Percentiles rank a stretch among this genome's conserved stretches.
Evolutionary conservation across 2,329 filamentous ascomycete species (phyloP).

Genomic region (Westerdykella ornata): DNA sequence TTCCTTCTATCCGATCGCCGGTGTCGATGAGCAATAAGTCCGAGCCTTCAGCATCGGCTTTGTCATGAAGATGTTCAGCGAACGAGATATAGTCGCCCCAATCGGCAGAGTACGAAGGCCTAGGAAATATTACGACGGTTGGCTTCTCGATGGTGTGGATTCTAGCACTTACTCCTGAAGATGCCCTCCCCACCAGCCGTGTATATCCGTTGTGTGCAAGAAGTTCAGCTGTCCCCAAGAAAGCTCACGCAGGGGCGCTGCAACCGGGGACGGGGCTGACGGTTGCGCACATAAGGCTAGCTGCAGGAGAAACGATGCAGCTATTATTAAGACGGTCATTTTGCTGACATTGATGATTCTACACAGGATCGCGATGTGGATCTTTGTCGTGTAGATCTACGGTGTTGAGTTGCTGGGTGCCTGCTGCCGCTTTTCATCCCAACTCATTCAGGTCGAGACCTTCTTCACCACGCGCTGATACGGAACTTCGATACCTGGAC

Average conservation of each 20-base stretch:
- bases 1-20: conserved; percentile 87
- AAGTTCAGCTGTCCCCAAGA: conserved; percentile 92
- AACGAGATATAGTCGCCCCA: conserved; percentile 99
- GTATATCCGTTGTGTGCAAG: conserved; percentile 83
- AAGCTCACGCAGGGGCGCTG: conserved; percentile 74
- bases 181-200: conserved; percentile 94
- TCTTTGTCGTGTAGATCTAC: too few species aligned
- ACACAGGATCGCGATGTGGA: too few species aligned
- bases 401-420: too few species aligned
- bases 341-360: too few species aligned
- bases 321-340: not conserved
- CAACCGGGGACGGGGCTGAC: conserved; percentile 66
- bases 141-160: not conserved
- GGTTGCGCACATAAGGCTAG: conserved; percentile 61
- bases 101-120: conserved; percentile 85
- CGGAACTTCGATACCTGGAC: too few species aligned
- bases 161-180: conserved; percentile 64
- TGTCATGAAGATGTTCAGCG: conserved; percentile 69
- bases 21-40: conserved; percentile 94
- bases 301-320: conserved; percentile 15
- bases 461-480: too few species aligned
- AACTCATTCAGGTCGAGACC: too few species aligned
- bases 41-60: conserved; percentile 68
- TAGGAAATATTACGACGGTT: conserved; percentile 30
- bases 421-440: too few species aligned